phyloP scores from a whole-genome alignment of 2,329 filamentous ascomycete genomes.

The Claviceps sp. region DNA sequence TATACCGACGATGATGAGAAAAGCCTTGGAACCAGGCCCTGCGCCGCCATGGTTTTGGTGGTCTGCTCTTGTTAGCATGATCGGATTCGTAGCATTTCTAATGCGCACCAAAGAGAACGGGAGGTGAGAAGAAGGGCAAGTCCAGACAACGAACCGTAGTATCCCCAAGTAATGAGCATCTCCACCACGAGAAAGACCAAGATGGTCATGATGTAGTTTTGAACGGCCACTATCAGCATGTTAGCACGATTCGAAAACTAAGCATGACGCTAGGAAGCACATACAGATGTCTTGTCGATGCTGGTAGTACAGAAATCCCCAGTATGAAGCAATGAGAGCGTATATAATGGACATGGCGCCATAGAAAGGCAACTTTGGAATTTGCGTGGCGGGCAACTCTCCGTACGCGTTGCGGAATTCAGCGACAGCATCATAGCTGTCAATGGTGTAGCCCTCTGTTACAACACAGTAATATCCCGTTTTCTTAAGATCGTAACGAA shows the following conservation, averaged over 20 bases:
- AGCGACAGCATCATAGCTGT: conserved; percentile 65
- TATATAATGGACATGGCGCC: conserved; percentile 90
- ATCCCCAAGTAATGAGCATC: conserved; percentile 97
- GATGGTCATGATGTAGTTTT: conserved; percentile 98
- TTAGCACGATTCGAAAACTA: neutral
- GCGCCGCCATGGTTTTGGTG: conserved; percentile 84
- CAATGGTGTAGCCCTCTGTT: conserved; percentile 54
- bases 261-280: conserved; percentile 14
- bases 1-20: conserved; percentile 84
- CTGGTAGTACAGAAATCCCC: conserved; percentile 92
- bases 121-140: neutral
- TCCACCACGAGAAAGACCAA: conserved; percentile 87
- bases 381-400: conserved; percentile 88
- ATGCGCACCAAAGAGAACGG: neutral
- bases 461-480: conserved; percentile 95
- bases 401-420: conserved; percentile 95
- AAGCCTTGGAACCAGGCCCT: conserved; percentile 67
- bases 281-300: conserved; percentile 80
- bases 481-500: conserved; percentile 75
- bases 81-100: neutral
- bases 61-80: conserved; percentile 41
- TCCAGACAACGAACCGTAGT: conserved; percentile 52
- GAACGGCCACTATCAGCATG: conserved; percentile 58
- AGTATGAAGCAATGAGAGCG: conserved; percentile 68
- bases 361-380: conserved; percentile 94